Evolutionary conservation across 768 basidiomycete genomes (phyloP).

Genomic region (Galerina marginata): DNA sequence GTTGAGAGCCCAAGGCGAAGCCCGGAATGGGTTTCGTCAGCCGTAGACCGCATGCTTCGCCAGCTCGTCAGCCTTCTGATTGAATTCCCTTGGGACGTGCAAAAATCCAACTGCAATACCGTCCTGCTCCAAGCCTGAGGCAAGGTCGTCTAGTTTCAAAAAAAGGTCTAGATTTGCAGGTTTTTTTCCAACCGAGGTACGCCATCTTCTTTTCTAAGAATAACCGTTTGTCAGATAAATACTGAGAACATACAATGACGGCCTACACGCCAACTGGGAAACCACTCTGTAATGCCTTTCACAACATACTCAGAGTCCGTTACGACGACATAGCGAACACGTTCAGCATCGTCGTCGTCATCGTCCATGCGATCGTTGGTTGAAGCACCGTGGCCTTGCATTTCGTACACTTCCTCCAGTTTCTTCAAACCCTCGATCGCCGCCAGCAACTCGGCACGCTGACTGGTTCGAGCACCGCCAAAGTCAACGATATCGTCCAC

Average conservation of each 20-base stretch:
- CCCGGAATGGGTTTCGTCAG: neutral
- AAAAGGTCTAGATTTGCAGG: slow-evolving; percentile 3
- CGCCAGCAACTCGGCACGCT: slow-evolving; percentile 21
- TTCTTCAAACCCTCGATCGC: neutral
- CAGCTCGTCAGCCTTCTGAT: slow-evolving; percentile 8
- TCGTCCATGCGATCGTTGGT: neutral
- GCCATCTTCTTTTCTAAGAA: neutral
- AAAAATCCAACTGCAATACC: slow-evolving; percentile 9
- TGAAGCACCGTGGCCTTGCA: neutral
- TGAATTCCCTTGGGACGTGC: slow-evolving; percentile 7
- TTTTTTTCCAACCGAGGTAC: neutral
- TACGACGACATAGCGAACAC: slow-evolving; percentile 17
- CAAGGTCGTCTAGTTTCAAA: neutral
- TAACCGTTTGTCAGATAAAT: neutral
- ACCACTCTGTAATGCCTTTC: slow-evolving; percentile 16
- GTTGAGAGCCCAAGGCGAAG: too few relatives aligned
- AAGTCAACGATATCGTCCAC: neutral
- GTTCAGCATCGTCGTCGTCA: neutral
- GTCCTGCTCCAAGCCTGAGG: neutral
- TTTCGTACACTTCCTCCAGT: neutral
- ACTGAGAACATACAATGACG: neutral
- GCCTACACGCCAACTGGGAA: slow-evolving; percentile 13
- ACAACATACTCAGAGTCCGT: slow-evolving; percentile 17
- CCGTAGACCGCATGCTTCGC: neutral
- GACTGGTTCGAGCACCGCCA: slow-evolving; percentile 3